Base-by-base conservation (phyloP, 2,329 filamentous ascomycete species). In the Tolypocladium paradoxum region DNA sequence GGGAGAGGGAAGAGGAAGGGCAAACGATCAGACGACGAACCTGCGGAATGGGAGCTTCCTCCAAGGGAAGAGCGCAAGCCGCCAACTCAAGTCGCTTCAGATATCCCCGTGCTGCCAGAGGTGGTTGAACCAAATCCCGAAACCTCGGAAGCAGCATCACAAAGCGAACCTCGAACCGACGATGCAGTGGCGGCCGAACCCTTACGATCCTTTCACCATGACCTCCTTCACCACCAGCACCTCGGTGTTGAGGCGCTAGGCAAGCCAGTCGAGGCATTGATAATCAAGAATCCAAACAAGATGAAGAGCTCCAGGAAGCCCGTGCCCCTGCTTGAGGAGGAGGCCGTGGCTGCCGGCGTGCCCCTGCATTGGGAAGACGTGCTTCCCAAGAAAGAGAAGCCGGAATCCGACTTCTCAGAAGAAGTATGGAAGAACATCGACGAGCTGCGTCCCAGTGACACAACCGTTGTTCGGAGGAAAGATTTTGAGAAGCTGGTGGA, bases 351-450 rank as follows among this genome's bases (percentile, higher is more conserved):
- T 2, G 52, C 56, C 14, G 40, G 45, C 7, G 49, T 48, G 24
- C 57, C 61, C 3, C 48, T 68, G 1, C 62, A 68, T 18, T 67
- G 74, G 56, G 59, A 69, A 51, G 57, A 60, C 20, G 43, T 72
- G 6, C 52, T 72, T 6, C 53, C 54, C 4, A 56, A 64, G 1
- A 58, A 61, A 11, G 60, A 68, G 33, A 58, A 55, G 2, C 56
- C 57, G 3, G 60, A 65, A 3, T 56, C 64, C 1, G 63, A 55
- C 2, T 31, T 58, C 1, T 50, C 56, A 2, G 63, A 70, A 20
- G 72, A 78, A 43, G 64, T 73, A 2, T 61, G 69, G 49, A 61
- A 64, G 4, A 76, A 78, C 54, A 73, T 83, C 20, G 66, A 80
- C 34, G 72, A 73, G 52, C 60, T 82, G 35, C 70, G 70, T 37